These are phyloP conservation scores for Talaromyces sp. DNA, from an alignment of 2,329 filamentous ascomycete species.

Conservation along the genomic window DNA sequence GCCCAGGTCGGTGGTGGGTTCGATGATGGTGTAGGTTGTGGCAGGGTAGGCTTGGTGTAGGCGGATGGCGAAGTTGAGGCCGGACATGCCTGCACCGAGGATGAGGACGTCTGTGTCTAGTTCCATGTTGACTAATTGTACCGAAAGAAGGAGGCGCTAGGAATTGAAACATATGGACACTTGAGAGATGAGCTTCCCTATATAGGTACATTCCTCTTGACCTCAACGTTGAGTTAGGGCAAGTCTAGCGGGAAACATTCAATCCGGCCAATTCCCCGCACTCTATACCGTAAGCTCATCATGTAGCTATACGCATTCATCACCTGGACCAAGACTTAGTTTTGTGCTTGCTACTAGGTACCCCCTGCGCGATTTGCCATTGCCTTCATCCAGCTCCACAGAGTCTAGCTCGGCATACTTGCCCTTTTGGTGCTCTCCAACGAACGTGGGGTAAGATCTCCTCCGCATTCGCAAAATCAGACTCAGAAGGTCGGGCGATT, in stretches of 20 bases:
- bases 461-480: background rate
- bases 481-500: slow-evolving; percentile 1
- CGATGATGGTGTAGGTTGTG: slow-evolving; percentile 42
- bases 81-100: slow-evolving; percentile 50
- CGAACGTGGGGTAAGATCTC: background rate
- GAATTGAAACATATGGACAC: background rate
- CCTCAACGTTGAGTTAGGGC: background rate
- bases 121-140: background rate
- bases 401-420: background rate
- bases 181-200: background rate
- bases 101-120: slow-evolving; percentile 43
- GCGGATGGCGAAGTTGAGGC: slow-evolving; percentile 47
- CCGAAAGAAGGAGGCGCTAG: background rate
- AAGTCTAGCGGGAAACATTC: background rate
- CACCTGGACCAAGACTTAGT: background rate
- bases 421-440: background rate
- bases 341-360: too few species aligned
- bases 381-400: background rate
- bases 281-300: background rate
- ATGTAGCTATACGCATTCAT: background rate
- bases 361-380: background rate
- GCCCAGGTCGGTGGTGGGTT: slow-evolving; percentile 40
- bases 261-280: background rate
- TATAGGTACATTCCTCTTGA: background rate
- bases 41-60: slow-evolving; percentile 40